Evolutionary conservation across 2,329 filamentous ascomycete species (phyloP).

Genomic region (Endocalyx cinctus): DNA sequence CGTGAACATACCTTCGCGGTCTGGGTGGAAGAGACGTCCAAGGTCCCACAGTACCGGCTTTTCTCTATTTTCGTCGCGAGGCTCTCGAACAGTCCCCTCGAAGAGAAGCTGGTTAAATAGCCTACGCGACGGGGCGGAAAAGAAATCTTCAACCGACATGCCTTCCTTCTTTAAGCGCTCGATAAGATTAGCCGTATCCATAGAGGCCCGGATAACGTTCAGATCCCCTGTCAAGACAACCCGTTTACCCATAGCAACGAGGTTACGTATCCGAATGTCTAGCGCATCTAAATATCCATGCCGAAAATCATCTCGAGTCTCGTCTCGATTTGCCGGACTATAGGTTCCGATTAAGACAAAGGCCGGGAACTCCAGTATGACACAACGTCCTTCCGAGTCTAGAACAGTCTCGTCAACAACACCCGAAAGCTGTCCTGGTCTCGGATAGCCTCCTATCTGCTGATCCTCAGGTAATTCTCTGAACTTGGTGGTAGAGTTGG

Average conservation of each 20-base stretch:
- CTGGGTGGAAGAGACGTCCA: constrained; percentile 74
- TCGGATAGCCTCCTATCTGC: constrained; percentile 87
- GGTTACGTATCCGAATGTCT: constrained; percentile 79
- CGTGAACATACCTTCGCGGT: constrained; percentile 87
- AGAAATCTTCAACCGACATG: constrained; percentile 65
- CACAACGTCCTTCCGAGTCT: constrained; percentile 87
- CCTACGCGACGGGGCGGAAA: constrained; percentile 66
- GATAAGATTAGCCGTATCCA: constrained; percentile 71
- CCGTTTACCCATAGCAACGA: constrained; percentile 73
- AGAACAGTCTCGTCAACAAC: constrained; percentile 65
- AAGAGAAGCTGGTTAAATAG: constrained; percentile 84
- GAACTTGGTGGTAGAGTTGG: constrained; percentile 66
- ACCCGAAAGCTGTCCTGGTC: constrained; percentile 58
- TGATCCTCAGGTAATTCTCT: constrained; percentile 68
- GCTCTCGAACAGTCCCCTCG: constrained; percentile 62
- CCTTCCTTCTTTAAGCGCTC: constrained; percentile 69
- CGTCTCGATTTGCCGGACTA: constrained; percentile 83
- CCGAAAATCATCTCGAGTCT: constrained; percentile 77
- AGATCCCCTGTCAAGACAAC: constrained; percentile 85
- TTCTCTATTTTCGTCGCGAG: constrained; percentile 66
- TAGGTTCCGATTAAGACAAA: constrained; percentile 94
- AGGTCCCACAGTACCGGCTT: constrained; percentile 75
- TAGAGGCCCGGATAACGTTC: constrained; percentile 66
- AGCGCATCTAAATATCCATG: constrained; percentile 74
- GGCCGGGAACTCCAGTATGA: constrained; percentile 87